Base-by-base conservation (phyloP, 2,329 filamentous ascomycete species). In the Aspergillus niger region DNA sequence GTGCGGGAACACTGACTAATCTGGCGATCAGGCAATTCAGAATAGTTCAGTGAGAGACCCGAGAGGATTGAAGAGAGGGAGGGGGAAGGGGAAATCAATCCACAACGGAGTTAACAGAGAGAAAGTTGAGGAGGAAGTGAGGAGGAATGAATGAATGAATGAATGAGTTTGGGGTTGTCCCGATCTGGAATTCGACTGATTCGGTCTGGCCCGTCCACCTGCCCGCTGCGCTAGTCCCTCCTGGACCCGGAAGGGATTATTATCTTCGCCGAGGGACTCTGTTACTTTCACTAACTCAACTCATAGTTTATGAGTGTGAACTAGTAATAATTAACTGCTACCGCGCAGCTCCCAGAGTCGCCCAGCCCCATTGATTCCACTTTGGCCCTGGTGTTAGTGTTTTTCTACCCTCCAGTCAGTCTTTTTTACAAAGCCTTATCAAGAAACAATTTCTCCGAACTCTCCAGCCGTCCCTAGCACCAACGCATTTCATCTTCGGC, bases 181-280 rank as follows among this genome's bases (percentile, higher is more conserved):
- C 47, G 47, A 50, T 50, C 47, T 50, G 47, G 47, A 36, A 36
- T 36, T 36, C 32, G 47, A 26, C 47, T 50, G n/a, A 49, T 43
- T 43, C 59, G 65, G 64, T 65, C 66, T 69, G 65, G 66, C 62
- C 66, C 59, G 60, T 59, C 53, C 59, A 67, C 62, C 62, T 61
- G 54, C 39, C 55, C 57, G 30, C 58, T n/a, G 28, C 59, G 60
- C 64, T 70, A 69, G 69, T 39, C 68, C 68, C 57, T 13, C 51
- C 63, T 66, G 36, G 61, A 66, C 44, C 11, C 63, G 65, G 60
- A 60, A 41, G 60, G 72, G 72, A 72, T 68, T 28, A 74, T 69
- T 54, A 48, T 51, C 24, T 22, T 67, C 65, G 32, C 38, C 41
- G 41, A 44, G 20, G 11, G 20, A 5, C 7, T 44, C 41, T 50